Evolutionary conservation across 768 basidiomycete species (phyloP), one percentile per base, ranked within the genome.

Genomic region (Amanita muscaria): DNA sequence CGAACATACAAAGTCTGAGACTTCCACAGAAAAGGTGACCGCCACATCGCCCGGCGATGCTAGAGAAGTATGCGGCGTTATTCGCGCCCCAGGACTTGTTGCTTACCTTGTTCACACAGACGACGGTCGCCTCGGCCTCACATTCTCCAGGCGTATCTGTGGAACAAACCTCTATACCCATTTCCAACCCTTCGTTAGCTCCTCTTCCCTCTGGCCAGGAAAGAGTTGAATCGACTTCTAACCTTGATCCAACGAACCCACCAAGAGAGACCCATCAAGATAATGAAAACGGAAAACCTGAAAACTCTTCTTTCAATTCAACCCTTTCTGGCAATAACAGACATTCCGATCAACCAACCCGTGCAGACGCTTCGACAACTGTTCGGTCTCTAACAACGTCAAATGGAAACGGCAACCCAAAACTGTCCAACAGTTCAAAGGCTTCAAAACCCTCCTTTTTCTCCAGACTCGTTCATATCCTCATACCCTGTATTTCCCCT

Each of bases 401-500:
- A 3, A 56, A 58, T 46, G 51, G 53, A 12, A 51, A 44, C 25
- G 46, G 53, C 24, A 45, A 44, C 9, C 49, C 49, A 24, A 54
- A 46, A 39, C 39, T 42, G 44, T 47, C 52, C 41, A 29, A 50
- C 44, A 32, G 53, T 42, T 46, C 48, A 30, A 47, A 47, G 41
- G 40, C 51, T 10, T 43, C 63, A 51, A 72, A 72, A 64, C 65
- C 70, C 42, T 77, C 80, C 18, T 72, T 84, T 53, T 60, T 83
- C 47, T 71, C 75, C 41, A 77, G 70, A 57, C 63, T 86, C 46
- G 57, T 85, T 41, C 74, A 68, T 50, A 69, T 73, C 48, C 69
- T 86, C 42, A 69, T 85, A 40, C 84, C 83, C 25, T 87, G 84
- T 49, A 63, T 82, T 37, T 67, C 73, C n/a, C 67, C 77, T 16